Percentiles rank a stretch among this genome's conserved stretches.
These are phyloP conservation scores for Raffaelea albimanens DNA, from an alignment of 2,329 filamentous ascomycete species.

Conservation along the genomic window DNA sequence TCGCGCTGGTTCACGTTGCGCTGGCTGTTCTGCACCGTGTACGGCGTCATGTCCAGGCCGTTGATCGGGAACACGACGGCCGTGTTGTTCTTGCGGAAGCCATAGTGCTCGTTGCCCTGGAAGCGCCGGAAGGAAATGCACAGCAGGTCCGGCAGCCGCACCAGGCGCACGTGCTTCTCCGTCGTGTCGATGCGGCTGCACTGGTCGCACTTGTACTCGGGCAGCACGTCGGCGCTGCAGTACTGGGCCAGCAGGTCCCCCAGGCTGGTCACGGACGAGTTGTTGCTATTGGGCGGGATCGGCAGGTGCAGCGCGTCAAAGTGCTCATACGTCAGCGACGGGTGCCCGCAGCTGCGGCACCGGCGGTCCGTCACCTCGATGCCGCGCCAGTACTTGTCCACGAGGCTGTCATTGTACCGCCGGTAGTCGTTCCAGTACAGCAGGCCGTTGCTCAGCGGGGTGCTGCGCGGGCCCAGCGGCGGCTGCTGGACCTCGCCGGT, in stretches of 20 bases:
- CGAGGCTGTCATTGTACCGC: conserved; percentile 61
- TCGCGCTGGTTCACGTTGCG: neutral
- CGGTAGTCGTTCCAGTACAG: conserved; percentile 68
- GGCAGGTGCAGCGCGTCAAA: conserved; percentile 46
- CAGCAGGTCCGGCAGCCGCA: conserved; percentile 68
- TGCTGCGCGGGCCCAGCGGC: conserved; percentile 17
- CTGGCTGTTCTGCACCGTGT: conserved; percentile 10
- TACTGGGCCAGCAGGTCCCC: conserved; percentile 62
- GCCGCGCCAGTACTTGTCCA: conserved; percentile 72
- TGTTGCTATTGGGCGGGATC: conserved; percentile 21
- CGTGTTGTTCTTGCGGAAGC: conserved; percentile 55
- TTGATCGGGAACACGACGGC: conserved; percentile 70
- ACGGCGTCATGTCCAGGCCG: conserved; percentile 49
- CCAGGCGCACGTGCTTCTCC: conserved; percentile 63
- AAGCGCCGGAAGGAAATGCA: conserved; percentile 65
- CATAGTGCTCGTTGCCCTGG: conserved; percentile 23
- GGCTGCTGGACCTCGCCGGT: conserved; percentile 14
- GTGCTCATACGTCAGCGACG: conserved; percentile 31
- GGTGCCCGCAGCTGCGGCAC: conserved; percentile 50
- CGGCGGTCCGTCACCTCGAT: conserved; percentile 64
- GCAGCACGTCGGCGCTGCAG: conserved; percentile 56
- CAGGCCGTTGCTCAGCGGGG: conserved; percentile 45
- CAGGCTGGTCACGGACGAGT: conserved; percentile 21
- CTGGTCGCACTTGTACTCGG: conserved; percentile 63
- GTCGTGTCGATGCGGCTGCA: conserved; percentile 62